phyloP scores from a whole-genome alignment of 106 monocot species.

The Phalaenopsis aphrodite region DNA sequence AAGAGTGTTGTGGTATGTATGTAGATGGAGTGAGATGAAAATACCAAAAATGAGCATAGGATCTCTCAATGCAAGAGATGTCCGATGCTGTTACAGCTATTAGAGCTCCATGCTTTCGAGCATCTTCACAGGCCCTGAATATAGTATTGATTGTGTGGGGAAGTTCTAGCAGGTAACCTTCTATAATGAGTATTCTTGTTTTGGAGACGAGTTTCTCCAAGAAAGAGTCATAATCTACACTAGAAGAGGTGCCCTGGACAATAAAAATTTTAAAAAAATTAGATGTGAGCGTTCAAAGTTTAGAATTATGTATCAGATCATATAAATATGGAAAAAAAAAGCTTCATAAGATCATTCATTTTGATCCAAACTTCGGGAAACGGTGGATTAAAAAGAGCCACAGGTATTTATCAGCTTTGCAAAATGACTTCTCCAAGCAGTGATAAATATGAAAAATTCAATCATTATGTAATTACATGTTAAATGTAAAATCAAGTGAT shows the following conservation, averaged over 20 bases:
- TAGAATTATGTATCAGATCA: too few species aligned
- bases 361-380: too few species aligned
- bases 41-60: conserved; percentile 62
- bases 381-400: too few species aligned
- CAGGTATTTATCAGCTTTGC: too few species aligned
- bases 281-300: not conserved
- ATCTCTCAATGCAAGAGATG: conserved; percentile 83
- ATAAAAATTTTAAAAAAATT: not conserved
- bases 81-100: conserved; percentile 94
- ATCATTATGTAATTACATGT: too few species aligned
- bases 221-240: conserved; percentile 58
- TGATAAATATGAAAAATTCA: too few species aligned
- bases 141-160: conserved; percentile 75
- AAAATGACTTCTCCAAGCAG: too few species aligned
- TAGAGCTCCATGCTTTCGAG: conserved; percentile 69
- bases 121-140: conserved; percentile 73
- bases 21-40: too few species aligned
- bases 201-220: conserved; percentile 70
- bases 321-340: too few species aligned
- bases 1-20: too few species aligned
- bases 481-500: too few species aligned
- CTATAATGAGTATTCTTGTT: conserved; percentile 73
- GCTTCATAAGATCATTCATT: too few species aligned
- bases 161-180: conserved; percentile 90
- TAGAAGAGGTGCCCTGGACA: conserved; percentile 86